These are phyloP conservation scores for Alternaria panax DNA, from an alignment of 2,329 filamentous ascomycete species.

Conservation along the genomic window DNA sequence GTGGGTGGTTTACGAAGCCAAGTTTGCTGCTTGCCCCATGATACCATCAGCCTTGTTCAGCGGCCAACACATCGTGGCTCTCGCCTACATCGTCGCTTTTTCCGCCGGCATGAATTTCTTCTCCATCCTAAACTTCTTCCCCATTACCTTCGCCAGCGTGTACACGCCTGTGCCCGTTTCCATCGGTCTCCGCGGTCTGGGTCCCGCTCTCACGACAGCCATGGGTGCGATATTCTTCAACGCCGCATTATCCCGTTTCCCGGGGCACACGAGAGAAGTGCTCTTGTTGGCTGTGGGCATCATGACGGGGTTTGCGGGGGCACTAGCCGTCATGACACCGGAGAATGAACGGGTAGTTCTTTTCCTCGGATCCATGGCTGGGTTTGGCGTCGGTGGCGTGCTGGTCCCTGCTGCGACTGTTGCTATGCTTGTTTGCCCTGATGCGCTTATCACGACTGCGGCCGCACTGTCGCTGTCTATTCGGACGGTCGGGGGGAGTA, in stretches of 20 bases:
- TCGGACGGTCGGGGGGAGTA: slow-evolving; percentile 51
- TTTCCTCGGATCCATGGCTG: slow-evolving; percentile 42
- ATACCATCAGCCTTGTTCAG: neutral
- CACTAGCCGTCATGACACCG: slow-evolving; percentile 40
- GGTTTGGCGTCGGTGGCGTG: slow-evolving; percentile 49
- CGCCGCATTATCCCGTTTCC: slow-evolving; percentile 35
- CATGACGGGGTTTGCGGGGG: slow-evolving; percentile 45
- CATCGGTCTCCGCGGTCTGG: neutral
- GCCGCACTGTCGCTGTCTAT: slow-evolving; percentile 56
- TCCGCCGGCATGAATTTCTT: neutral
- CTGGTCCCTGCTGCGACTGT: slow-evolving; percentile 46
- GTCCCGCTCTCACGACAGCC: neutral
- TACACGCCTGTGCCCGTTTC: neutral
- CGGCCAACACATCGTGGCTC: neutral
- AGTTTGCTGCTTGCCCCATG: neutral
- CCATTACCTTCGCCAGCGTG: neutral
- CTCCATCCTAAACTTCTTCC: neutral
- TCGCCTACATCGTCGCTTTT: neutral
- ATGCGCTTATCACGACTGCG: slow-evolving; percentile 45
- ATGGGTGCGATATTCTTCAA: slow-evolving; percentile 33
- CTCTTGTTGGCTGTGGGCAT: slow-evolving; percentile 40
- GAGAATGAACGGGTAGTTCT: slow-evolving; percentile 42
- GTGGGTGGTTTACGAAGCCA: slow-evolving; percentile 25
- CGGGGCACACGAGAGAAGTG: slow-evolving; percentile 33
- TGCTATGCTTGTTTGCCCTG: slow-evolving; percentile 45